Percentiles rank a stretch among this genome's conserved stretches.
phyloP scores from a whole-genome alignment of 1,139 yeast species.

The Saccharomyces pastorianus region DNA sequence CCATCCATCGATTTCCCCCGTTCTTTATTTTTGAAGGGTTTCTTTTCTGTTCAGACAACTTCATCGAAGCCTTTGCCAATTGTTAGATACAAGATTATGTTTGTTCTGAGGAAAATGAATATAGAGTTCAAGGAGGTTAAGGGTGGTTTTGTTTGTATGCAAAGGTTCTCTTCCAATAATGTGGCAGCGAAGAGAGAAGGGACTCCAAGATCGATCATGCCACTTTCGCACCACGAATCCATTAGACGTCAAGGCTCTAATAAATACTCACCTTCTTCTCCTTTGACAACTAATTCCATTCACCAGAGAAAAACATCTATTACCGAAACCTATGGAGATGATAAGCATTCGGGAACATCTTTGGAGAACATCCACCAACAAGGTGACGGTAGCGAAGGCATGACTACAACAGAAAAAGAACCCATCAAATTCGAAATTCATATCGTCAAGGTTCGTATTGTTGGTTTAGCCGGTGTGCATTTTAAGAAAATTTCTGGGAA shows the following conservation, averaged over 20 bases:
- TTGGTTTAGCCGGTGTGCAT: constrained; percentile 88
- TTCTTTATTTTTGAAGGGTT: constrained; percentile 83
- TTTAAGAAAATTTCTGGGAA: constrained; percentile 90
- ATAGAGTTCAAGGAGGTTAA: constrained; percentile 80
- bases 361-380: background rate
- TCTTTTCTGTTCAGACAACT: constrained; percentile 89
- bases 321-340: background rate
- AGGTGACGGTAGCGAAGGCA: background rate
- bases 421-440: constrained; percentile 75
- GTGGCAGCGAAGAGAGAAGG: background rate
- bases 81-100: constrained; percentile 74
- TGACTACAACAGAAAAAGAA: background rate
- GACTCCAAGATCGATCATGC: background rate
- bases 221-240: background rate
- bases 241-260: background rate
- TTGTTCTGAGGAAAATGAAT: constrained; percentile 64
- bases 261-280: background rate
- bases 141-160: constrained; percentile 82
- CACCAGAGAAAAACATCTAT: background rate
- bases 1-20: constrained; percentile 89
- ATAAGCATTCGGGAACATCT: background rate
- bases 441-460: constrained; percentile 85
- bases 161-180: constrained; percentile 20
- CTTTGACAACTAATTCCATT: background rate
- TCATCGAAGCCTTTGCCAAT: constrained; percentile 86